These are phyloP conservation scores for Pezicula radicicola DNA, from an alignment of 2,329 filamentous ascomycete genomes.

Conservation along the genomic window DNA sequence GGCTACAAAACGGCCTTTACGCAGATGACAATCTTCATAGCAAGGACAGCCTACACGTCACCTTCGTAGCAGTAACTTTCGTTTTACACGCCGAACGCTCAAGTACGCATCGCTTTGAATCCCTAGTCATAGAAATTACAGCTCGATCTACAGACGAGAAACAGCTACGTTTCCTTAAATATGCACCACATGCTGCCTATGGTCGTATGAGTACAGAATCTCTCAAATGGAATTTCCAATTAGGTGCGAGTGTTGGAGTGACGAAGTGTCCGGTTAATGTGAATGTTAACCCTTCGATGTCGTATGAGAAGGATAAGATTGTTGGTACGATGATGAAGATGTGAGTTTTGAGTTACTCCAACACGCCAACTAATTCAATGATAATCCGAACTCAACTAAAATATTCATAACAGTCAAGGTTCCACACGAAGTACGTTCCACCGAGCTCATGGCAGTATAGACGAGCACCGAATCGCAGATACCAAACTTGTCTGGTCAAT, in stretches of 20 bases:
- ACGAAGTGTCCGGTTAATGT: constrained; percentile 34
- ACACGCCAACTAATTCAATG: no score
- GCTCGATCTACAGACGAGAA: constrained; percentile 25
- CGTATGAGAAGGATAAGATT: constrained; percentile 15
- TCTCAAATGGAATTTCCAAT: constrained; percentile 20
- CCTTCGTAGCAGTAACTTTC: constrained; percentile 46
- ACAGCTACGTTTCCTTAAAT: constrained; percentile 41
- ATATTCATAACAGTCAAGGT: constrained; percentile 10
- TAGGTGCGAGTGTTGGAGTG: constrained; percentile 35
- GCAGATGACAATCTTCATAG: constrained; percentile 39
- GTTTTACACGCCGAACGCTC: constrained; percentile 44
- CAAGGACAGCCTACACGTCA: constrained; percentile 36
- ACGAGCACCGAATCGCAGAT: constrained; percentile 8
- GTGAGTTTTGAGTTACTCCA: constrained; percentile 5
- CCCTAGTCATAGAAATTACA: constrained; percentile 39
- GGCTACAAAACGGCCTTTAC: constrained; percentile 46
- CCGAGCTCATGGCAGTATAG: background rate
- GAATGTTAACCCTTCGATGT: constrained; percentile 9
- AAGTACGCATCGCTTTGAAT: constrained; percentile 41
- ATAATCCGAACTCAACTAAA: background rate
- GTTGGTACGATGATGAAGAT: constrained; percentile 23
- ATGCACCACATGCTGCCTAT: constrained; percentile 44
- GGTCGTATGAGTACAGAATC: constrained; percentile 15
- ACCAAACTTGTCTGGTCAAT: constrained; percentile 44
- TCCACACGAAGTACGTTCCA: constrained; percentile 12